These are phyloP conservation scores for Thymus quinquecostatus DNA, from an alignment of 257 asterid species.

Conservation along the genomic window DNA sequence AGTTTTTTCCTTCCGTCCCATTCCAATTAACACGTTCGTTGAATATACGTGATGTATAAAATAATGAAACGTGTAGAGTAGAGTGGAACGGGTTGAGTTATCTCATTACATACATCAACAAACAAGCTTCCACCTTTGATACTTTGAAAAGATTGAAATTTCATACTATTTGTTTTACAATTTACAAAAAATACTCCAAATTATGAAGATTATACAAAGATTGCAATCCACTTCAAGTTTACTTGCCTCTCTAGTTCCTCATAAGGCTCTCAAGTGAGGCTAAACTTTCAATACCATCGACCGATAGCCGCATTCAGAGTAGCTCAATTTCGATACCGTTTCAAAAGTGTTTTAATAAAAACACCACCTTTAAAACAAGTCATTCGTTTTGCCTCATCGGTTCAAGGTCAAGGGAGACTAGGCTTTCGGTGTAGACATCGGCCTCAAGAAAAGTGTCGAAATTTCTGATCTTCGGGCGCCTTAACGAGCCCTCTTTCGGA, in stretches of 20 bases:
- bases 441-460: constrained; percentile 33
- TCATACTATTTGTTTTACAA: too few relatives aligned
- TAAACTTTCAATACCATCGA: background rate
- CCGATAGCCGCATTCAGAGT: background rate
- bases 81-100: too few relatives aligned
- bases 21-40: too few relatives aligned
- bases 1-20: too few relatives aligned
- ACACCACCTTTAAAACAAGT: background rate
- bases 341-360: background rate
- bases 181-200: too few relatives aligned
- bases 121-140: too few relatives aligned
- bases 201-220: too few relatives aligned
- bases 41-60: too few relatives aligned
- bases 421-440: constrained; percentile 42
- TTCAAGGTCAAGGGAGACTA: constrained; percentile 33
- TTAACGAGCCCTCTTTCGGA: constrained; percentile 21
- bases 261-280: background rate
- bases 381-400: background rate
- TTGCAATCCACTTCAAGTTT: background rate
- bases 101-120: too few relatives aligned
- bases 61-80: too few relatives aligned
- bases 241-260: background rate
- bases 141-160: too few relatives aligned
- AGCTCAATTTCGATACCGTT: background rate
- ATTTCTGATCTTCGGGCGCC: constrained; percentile 18